Percentiles rank a stretch among this genome's conserved stretches.
Evolutionary conservation across 2,329 filamentous ascomycete genomes (phyloP).

Genomic region (Phoma sp.): DNA sequence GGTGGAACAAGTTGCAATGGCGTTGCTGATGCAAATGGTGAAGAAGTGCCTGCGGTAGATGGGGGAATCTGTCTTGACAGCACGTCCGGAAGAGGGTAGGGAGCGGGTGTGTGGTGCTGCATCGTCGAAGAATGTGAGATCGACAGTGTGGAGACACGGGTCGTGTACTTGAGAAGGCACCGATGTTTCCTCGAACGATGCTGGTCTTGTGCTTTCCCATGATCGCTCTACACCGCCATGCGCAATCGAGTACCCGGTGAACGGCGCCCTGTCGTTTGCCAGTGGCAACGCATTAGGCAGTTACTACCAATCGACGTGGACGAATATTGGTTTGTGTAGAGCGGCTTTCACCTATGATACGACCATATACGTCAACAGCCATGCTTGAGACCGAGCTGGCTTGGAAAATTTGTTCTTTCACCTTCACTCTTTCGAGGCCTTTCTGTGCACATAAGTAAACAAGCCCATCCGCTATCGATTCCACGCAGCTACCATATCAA

Average conservation of each 20-base stretch:
- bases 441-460: neutral
- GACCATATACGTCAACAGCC: too few species aligned
- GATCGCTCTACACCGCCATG: neutral
- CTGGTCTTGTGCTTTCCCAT: neutral
- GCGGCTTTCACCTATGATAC: neutral
- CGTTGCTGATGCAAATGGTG: too few species aligned
- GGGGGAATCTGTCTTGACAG: too few species aligned
- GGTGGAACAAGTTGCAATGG: neutral
- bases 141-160: too few species aligned
- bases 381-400: neutral
- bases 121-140: neutral
- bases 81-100: slow-evolving; percentile 5
- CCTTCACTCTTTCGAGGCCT: neutral
- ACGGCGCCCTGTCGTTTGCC: neutral
- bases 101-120: neutral
- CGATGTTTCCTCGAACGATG: neutral
- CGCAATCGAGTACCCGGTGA: neutral
- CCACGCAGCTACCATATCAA: too few species aligned
- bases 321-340: too few species aligned
- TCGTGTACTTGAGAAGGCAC: neutral
- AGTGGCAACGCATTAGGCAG: neutral
- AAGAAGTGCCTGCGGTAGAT: too few species aligned
- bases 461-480: too few species aligned
- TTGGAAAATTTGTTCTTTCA: too few species aligned
- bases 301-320: neutral